Conservation (phyloP, 1,139 yeast species). For the Nadsonia commutata region DNA sequence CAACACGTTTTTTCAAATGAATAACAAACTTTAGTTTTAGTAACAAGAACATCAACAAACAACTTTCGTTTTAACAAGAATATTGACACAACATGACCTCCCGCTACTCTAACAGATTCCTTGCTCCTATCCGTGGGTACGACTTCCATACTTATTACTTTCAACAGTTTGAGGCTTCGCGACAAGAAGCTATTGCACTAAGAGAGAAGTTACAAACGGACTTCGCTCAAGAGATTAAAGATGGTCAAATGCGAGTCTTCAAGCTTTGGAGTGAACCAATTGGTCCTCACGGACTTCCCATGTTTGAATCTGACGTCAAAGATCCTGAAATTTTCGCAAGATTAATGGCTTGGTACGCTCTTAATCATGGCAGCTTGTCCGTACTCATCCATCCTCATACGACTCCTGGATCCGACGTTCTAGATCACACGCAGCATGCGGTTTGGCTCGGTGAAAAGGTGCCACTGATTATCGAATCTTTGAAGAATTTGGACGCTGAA, state of each 20-base stretch:
- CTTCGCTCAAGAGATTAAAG: conserved; percentile 32
- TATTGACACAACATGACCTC: no score
- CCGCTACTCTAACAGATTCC: neutral
- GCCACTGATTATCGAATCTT: conserved; percentile 14
- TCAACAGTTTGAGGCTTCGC: conserved; percentile 25
- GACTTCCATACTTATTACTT: conserved; percentile 45
- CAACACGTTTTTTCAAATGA: no score
- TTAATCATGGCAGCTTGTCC: conserved; percentile 35
- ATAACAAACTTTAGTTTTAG: no score
- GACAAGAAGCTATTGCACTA: conserved; percentile 26
- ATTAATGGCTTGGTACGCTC: conserved; percentile 20
- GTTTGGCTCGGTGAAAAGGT: conserved; percentile 36
- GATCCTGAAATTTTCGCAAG: conserved; percentile 22
- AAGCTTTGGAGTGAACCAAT: conserved; percentile 36
- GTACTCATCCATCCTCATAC: conserved; percentile 42
- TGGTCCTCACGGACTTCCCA: conserved; percentile 42
- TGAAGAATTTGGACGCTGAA: no score
- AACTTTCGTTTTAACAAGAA: no score
- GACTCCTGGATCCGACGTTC: conserved; percentile 23
- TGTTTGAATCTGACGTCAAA: conserved; percentile 28
- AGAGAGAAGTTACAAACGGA: conserved; percentile 30
- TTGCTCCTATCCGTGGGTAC: conserved; percentile 15
- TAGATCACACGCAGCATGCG: conserved; percentile 39
- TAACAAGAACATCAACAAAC: no score
- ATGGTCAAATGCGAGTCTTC: conserved; percentile 31